phyloP scores from a whole-genome alignment of 2,329 filamentous ascomycete genomes.

The Annulohypoxylon truncatum region DNA sequence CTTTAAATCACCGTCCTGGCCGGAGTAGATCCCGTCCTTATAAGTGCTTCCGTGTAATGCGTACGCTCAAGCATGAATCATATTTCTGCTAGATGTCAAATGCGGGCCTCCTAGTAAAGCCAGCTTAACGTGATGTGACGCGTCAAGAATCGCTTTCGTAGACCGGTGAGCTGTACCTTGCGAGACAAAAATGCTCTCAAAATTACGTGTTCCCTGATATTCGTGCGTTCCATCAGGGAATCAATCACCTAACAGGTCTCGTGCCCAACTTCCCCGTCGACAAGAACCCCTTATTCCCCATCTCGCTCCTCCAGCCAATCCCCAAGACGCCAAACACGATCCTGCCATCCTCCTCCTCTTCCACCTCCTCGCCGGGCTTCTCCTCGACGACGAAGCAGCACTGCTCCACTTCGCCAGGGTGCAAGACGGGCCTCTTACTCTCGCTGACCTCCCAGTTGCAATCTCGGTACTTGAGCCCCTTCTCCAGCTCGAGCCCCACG shows the following conservation, averaged over 20 bases:
- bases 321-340: conserved; percentile 82
- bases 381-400: conserved; percentile 72
- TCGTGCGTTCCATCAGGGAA: background rate
- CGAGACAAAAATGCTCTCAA: background rate
- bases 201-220: background rate
- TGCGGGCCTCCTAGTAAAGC: background rate
- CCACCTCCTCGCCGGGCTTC: conserved; percentile 46
- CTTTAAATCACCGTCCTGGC: background rate
- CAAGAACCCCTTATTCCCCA: conserved; percentile 89
- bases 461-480: conserved; percentile 63
- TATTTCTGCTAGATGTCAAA: background rate
- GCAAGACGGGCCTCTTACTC: conserved; percentile 64
- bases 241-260: conserved; percentile 52
- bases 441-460: conserved; percentile 66
- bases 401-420: conserved; percentile 73
- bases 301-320: conserved; percentile 88
- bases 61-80: background rate
- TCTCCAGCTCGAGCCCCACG: conserved; percentile 66
- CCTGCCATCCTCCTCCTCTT: conserved; percentile 68
- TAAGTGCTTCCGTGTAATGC: background rate
- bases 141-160: background rate
- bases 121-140: background rate
- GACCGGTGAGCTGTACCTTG: background rate
- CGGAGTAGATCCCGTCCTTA: conserved; percentile 3
- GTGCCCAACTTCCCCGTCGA: conserved; percentile 84